A percentile compares a stretch with the other conserved stretches of the same genome.
Conservation (phyloP, 164 flowering plant genomes). For the Umbilicus rupestris region DNA sequence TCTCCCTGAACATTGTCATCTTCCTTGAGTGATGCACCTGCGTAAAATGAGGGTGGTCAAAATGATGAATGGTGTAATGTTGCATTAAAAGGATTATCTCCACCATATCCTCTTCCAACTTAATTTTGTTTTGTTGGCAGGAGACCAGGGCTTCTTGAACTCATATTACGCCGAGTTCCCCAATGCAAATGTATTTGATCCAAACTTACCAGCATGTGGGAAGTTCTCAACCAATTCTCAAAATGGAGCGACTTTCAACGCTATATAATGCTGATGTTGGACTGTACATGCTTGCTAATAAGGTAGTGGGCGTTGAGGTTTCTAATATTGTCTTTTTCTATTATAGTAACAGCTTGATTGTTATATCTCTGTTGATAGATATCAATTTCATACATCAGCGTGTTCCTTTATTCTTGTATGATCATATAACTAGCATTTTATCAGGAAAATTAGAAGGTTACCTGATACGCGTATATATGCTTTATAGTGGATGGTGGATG, state of each 20-base stretch:
- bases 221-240: conserved; percentile 53
- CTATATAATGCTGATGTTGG: conserved; percentile 99
- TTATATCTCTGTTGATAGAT: too few relatives aligned
- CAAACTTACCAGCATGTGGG: conserved; percentile 38
- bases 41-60: too few relatives aligned
- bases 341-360: too few relatives aligned
- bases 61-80: too few relatives aligned
- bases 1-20: too few relatives aligned
- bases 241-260: conserved; percentile 96
- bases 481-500: conserved; percentile 97
- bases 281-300: conserved; percentile 97
- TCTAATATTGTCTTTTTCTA: too few relatives aligned
- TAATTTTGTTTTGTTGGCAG: conserved; percentile 23
- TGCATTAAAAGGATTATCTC: too few relatives aligned
- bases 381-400: too few relatives aligned
- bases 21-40: too few relatives aligned
- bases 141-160: conserved; percentile 96
- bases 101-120: too few relatives aligned
- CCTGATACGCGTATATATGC: conserved; percentile 5
- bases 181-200: conserved; percentile 83
- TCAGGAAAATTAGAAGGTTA: background rate
- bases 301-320: conserved; percentile 31
- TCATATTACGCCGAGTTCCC: conserved; percentile 76
- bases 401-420: background rate
- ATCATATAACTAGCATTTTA: background rate